Evolutionary conservation across 1,284 basidiomycete species (phyloP).

Genomic region (Rhodotorula sp.): DNA sequence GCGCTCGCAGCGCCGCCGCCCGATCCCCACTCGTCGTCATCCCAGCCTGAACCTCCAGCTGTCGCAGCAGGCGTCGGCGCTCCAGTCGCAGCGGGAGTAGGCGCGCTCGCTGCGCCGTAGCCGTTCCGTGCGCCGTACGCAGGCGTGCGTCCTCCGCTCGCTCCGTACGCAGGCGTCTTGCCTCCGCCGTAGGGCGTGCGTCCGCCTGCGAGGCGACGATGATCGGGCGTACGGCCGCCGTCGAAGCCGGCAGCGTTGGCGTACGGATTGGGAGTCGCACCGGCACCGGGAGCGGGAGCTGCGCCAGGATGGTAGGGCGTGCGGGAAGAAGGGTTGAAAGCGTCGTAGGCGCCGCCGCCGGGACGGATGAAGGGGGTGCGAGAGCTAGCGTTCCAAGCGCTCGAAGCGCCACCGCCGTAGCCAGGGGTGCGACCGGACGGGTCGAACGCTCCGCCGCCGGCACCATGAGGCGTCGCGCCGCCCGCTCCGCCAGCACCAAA

Average conservation of each 20-base stretch:
- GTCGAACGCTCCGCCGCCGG: neutral
- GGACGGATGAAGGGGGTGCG: constrained; percentile 38
- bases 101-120: constrained; percentile 24
- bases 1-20: constrained; percentile 32
- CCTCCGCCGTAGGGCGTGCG: constrained; percentile 22
- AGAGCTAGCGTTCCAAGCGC: constrained; percentile 55
- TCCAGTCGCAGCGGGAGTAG: constrained; percentile 23
- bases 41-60: constrained; percentile 4
- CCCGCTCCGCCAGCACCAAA: constrained; percentile 54
- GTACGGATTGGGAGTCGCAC: constrained; percentile 24
- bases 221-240: too few species aligned
- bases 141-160: constrained; percentile 49
- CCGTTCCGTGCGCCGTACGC: constrained; percentile 44
- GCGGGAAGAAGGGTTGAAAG: constrained; percentile 34
- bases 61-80: constrained; percentile 33
- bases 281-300: constrained; percentile 5
- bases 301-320: constrained; percentile 21
- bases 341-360: constrained; percentile 5
- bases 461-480: constrained; percentile 16
- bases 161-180: constrained; percentile 43
- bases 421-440: constrained; percentile 21
- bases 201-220: neutral
- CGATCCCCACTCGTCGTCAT: constrained; percentile 28
- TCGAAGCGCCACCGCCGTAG: neutral
- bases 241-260: constrained; percentile 30